phyloP scores from a whole-genome alignment of 2,329 filamentous ascomycete genomes.

The Colletotrichum paranaense region DNA sequence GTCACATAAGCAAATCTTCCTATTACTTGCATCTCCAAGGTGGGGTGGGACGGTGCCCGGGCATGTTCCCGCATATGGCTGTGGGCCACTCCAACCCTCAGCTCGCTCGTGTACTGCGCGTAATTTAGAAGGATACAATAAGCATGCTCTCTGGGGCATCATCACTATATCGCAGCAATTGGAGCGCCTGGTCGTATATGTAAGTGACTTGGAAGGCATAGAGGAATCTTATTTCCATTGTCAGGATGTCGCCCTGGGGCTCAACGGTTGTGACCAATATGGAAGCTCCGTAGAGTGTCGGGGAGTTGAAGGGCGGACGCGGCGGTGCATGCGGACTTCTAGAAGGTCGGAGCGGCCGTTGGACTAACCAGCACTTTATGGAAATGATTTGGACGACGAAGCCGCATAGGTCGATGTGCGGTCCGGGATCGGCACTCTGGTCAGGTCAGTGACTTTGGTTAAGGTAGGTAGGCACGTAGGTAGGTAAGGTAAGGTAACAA shows the following conservation, averaged over 20 bases:
- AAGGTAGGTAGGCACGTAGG: neutral
- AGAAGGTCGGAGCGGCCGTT: neutral
- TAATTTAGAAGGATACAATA: neutral
- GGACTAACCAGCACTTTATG: neutral
- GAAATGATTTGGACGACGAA: neutral
- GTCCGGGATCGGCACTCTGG: slow-evolving; percentile 13
- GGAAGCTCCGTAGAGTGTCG: slow-evolving; percentile 24
- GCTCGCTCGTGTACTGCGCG: neutral
- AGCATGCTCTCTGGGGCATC: neutral
- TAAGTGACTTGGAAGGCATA: too few relatives aligned
- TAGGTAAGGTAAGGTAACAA: neutral
- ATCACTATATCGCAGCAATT: neutral
- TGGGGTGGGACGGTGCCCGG: neutral
- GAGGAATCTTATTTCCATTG: neutral
- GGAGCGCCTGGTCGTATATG: neutral
- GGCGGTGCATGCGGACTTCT: neutral
- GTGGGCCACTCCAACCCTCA: neutral
- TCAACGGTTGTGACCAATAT: slow-evolving; percentile 21
- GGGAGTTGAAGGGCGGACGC: slow-evolving; percentile 4
- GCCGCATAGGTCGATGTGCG: neutral
- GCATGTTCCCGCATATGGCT: neutral
- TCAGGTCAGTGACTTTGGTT: neutral
- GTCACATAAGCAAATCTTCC: slow-evolving; percentile 5
- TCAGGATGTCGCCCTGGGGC: neutral
- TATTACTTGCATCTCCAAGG: neutral